phyloP scores from a whole-genome alignment of 208 protist genomes.

The Wallacemonas sp. region DNA sequence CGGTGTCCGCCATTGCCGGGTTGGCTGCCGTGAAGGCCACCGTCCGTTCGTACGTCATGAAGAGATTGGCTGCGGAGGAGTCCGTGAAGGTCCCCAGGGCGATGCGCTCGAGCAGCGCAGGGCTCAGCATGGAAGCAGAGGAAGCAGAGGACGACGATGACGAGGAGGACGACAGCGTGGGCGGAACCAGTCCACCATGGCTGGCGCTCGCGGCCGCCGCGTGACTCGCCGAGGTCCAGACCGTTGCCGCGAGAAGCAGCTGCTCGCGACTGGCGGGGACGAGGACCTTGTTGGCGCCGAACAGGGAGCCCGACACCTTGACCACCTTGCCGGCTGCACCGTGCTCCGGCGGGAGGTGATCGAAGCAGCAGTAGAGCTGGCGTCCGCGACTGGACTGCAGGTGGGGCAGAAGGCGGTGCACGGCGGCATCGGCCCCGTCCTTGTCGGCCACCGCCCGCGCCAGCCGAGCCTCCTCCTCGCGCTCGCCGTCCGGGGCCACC shows the following conservation, averaged over 20 bases:
- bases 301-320: constrained; percentile 40
- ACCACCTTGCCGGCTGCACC: not conserved
- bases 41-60: constrained; percentile 34
- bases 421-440: constrained; percentile 26
- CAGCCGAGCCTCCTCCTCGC: not conserved
- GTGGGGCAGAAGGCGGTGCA: constrained; percentile 31
- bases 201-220: not conserved
- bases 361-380: constrained; percentile 17
- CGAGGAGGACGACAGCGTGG: not conserved
- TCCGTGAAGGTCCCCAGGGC: constrained; percentile 70
- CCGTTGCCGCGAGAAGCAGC: constrained; percentile 47
- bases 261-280: constrained; percentile 62
- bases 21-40: constrained; percentile 3
- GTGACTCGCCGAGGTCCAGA: constrained; percentile 21
- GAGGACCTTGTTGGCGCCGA: constrained; percentile 51
- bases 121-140: constrained; percentile 25
- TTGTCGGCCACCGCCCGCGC: not conserved
- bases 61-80: constrained; percentile 36
- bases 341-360: constrained; percentile 13
- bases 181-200: not conserved
- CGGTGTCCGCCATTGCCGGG: not conserved
- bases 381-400: constrained; percentile 12
- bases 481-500: not conserved
- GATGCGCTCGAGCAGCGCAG: constrained; percentile 57
- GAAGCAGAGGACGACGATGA: not conserved